These are phyloP conservation scores for Quercus tomentella DNA, from an alignment of 331 rosid species.

Conservation along the genomic window DNA sequence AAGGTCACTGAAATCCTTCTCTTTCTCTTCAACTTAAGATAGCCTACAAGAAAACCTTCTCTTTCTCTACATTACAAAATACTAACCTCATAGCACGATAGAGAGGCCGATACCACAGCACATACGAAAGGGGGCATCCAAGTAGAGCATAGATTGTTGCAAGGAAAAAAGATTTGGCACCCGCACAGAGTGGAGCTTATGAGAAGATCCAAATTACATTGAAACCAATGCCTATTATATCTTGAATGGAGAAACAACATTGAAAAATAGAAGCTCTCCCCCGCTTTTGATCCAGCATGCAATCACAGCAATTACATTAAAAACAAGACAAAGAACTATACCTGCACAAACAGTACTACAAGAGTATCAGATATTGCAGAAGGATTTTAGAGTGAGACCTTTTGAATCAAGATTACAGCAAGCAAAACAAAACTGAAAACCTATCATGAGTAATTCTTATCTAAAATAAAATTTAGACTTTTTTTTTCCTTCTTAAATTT, in stretches of 20 bases:
- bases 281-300: constrained; percentile 92
- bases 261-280: constrained; percentile 43
- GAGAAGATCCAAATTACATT: constrained; percentile 18
- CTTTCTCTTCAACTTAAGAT: too few species aligned
- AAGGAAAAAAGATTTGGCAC: constrained; percentile 88
- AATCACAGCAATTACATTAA: constrained; percentile 76
- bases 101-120: constrained; percentile 96
- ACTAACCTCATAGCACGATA: constrained; percentile 95
- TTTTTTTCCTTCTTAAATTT: too few species aligned
- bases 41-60: not conserved
- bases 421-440: not conserved
- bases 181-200: constrained; percentile 43
- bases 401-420: not conserved
- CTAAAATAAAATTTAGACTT: too few species aligned
- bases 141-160: constrained; percentile 81
- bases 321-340: constrained; percentile 80
- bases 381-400: not conserved
- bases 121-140: constrained; percentile 90
- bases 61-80: not conserved
- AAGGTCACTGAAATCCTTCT: too few species aligned
- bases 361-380: not conserved
- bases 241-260: constrained; percentile 1
- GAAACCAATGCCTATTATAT: constrained; percentile 8
- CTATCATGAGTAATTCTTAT: too few species aligned
- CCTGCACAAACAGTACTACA: constrained; percentile 49